Evolutionary conservation across 768 basidiomycete species (phyloP), one percentile per base, ranked within the genome.

Genomic region (Termitomyces heimii): DNA sequence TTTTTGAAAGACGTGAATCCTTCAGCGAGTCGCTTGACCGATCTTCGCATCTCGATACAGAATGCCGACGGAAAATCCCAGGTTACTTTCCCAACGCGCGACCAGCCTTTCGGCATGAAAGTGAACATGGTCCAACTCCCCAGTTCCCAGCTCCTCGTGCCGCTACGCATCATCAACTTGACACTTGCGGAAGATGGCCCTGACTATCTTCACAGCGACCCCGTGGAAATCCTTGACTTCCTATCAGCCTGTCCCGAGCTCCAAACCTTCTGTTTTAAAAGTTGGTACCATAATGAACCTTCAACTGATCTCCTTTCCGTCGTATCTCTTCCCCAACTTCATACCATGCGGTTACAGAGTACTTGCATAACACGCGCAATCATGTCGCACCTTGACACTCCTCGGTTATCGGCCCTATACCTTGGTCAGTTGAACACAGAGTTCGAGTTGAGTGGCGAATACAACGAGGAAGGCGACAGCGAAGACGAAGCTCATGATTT

Each of bases 401-500:
- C 89, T 18, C 74, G 71, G 2, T 80, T 91, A 29, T 68, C 68
- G 40, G 78, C 82, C 48, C 82, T 92, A 40, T 79, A 78, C 64
- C 84, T 92, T 58, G 74, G 81, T 6, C 81, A 85, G 59, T 72
- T 89, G 20, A 91, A 91, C 63, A 80, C 84, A 65, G 85, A 87
- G 53, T 81, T 78, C 58, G 63, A 66, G 16, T 71, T 83, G 29
- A 65, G 70, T 16, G 71, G 65, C 8, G 64, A 71, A 5, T 66
- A 67, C 40, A 56, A 67, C 42, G 88, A 89, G 55, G 71, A 76
- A 6, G 88, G 88, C 32, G 89, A 90, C 59, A 85, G 82, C 61
- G 88, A 88, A 8, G 89, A 91, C 61, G 89, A 89, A 63, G 84
- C 83, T 16, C 62, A 69, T 16, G 89, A 92, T 70, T 89, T 78